Conservation (phyloP, 306 rosid genomes). For the Trifolium fragiferum region DNA sequence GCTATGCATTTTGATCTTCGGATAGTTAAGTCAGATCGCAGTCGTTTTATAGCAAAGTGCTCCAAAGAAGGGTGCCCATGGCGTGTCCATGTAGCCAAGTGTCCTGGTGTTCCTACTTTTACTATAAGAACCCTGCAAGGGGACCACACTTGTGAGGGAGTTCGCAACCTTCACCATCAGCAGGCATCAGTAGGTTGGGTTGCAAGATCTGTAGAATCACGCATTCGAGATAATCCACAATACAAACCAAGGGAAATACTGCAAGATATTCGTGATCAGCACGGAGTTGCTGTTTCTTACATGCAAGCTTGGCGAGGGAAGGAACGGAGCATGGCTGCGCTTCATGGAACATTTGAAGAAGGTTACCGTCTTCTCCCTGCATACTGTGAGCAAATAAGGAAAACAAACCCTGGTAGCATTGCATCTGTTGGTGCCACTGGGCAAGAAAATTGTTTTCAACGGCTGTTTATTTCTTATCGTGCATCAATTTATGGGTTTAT, state of each 20-base stretch:
- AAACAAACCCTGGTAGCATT: constrained; percentile 90
- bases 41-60: constrained; percentile 98
- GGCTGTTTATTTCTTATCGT: constrained; percentile 83
- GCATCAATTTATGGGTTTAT: constrained; percentile 94
- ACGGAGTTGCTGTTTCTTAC: constrained; percentile 98
- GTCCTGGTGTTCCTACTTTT: constrained; percentile 96
- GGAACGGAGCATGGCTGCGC: constrained; percentile 99
- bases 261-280: constrained; percentile 95
- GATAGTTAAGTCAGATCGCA: constrained; percentile 96
- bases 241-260: constrained; percentile 94
- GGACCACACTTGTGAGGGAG: constrained; percentile 98
- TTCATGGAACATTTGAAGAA: constrained; percentile 99
- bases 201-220: constrained; percentile 97
- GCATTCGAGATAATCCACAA: constrained; percentile 93
- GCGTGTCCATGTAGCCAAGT: constrained; percentile 99
- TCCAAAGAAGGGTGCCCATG: constrained; percentile 99
- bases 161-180: constrained; percentile 93
- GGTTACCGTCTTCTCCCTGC: constrained; percentile 93
- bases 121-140: constrained; percentile 88
- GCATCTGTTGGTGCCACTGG: constrained; percentile 95
- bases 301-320: constrained; percentile 99
- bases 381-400: constrained; percentile 91
- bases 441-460: constrained; percentile 89
- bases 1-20: constrained; percentile 98
- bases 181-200: constrained; percentile 99